Percentiles rank a stretch among this genome's conserved stretches.
These are phyloP conservation scores for Euphorbia tirucalli DNA, from an alignment of 345 rosid species.

Conservation along the genomic window DNA sequence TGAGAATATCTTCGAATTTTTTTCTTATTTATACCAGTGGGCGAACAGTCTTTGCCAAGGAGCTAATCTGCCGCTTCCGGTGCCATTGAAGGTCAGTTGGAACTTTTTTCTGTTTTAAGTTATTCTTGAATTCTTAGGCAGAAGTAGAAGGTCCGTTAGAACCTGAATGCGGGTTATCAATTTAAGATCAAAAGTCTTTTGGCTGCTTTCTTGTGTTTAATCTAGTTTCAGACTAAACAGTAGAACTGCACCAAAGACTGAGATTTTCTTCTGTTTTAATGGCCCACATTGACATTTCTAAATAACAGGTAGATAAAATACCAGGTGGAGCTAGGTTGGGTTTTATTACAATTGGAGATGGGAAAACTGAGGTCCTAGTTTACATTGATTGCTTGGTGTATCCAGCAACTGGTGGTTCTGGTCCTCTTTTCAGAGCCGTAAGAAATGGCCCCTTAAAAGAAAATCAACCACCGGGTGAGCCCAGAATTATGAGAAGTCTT, in stretches of 20 bases:
- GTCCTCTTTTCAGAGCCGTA: conserved; percentile 68
- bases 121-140: neutral
- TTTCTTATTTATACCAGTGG: conserved; percentile 51
- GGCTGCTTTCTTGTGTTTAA: neutral
- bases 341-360: conserved; percentile 68
- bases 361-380: conserved; percentile 73
- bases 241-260: neutral
- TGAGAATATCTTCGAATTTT: neutral
- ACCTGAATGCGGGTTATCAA: neutral
- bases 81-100: conserved; percentile 72
- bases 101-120: neutral
- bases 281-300: conserved; percentile 9
- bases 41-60: conserved; percentile 93
- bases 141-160: neutral
- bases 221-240: neutral
- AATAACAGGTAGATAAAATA: conserved; percentile 68
- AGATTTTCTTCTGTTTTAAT: neutral
- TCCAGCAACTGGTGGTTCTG: conserved; percentile 44
- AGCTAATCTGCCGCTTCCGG: conserved; percentile 79
- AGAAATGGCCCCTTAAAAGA: conserved; percentile 69
- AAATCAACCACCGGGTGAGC: conserved; percentile 77
- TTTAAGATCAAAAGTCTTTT: neutral
- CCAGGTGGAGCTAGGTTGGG: conserved; percentile 82
- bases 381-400: conserved; percentile 79
- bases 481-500: conserved; percentile 92